These are phyloP conservation scores for Hirsutella minnesotensis DNA, from an alignment of 2,329 filamentous ascomycete genomes.

Conservation along the genomic window DNA sequence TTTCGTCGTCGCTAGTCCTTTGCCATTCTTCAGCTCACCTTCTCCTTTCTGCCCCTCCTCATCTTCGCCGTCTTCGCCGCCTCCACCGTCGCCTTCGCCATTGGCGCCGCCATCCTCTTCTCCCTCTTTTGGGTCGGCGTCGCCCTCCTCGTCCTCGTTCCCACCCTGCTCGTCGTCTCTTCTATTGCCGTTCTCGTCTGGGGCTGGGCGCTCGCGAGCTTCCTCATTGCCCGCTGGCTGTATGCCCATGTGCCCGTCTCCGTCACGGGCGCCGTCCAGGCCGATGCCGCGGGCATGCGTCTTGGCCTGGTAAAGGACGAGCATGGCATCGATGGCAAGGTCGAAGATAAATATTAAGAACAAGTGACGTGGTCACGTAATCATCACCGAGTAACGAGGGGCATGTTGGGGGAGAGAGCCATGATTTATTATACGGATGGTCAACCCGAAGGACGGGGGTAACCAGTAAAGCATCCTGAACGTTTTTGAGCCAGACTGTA, in stretches of 20 bases:
- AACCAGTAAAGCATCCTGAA: too few species aligned
- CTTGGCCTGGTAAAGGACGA: constrained; percentile 11
- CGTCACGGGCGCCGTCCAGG: constrained; percentile 8
- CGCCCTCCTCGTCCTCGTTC: constrained; percentile 55
- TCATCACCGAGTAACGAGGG: too few species aligned
- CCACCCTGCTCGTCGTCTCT: constrained; percentile 54
- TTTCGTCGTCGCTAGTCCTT: constrained; percentile 43
- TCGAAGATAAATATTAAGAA: not conserved
- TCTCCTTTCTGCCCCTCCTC: constrained; percentile 55
- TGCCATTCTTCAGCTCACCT: constrained; percentile 48
- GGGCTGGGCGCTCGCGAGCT: constrained; percentile 53
- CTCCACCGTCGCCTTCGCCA: constrained; percentile 48
- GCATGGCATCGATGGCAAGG: constrained; percentile 10
- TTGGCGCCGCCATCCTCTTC: constrained; percentile 52
- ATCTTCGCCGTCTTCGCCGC: constrained; percentile 57
- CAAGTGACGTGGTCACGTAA: too few species aligned
- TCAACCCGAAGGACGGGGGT: too few species aligned
- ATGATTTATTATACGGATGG: too few species aligned
- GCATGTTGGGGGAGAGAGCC: too few species aligned
- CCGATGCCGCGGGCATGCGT: constrained; percentile 10
- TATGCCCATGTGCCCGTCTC: constrained; percentile 24
- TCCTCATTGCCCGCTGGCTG: constrained; percentile 34
- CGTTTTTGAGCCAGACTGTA: too few species aligned
- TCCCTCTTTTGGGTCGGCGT: constrained; percentile 56
- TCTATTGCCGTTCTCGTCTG: constrained; percentile 52